Base-by-base conservation (phyloP, 345 rosid species). In the Excoecaria agallocha region DNA sequence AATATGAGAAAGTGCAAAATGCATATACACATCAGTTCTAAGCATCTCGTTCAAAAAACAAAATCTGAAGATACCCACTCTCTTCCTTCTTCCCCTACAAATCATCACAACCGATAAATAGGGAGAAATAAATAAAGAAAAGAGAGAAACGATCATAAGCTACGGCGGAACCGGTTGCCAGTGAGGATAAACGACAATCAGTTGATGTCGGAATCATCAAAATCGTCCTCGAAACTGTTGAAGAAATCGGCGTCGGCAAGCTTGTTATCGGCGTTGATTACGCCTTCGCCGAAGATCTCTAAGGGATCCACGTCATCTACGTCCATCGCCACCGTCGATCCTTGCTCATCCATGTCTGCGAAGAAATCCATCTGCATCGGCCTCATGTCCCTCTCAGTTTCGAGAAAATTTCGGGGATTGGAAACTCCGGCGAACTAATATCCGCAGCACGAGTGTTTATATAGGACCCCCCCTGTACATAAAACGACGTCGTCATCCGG, bases 171-270 rank as follows among this genome's bases (percentile, higher is more conserved):
- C 30, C 0, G 55, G 39, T 6, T 51, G 59, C 59, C 5, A 8
- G 9, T 20, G 24, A 66, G 78, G 49, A 30, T 16, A 16, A 3
- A 19, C 20, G 35, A 8, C 50, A 49, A 73, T 86, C 83, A 92
- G 76, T 89, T 88, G 89, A 94, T 87, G 82, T 94, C 97, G 39
- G 86, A 8, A 76, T 94, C 98, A 49, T 94, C 91, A 84, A 92
- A 94, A 75, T 94, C 97, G 86, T 94, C 97, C 60, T 87, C 84
- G 84, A 94, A 92, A 43, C 67, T 80, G 80, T 94, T 94, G 92
- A 92, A 92, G 91, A 94, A 94, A 78, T 94, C 93, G 54, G 95
- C 87, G 66, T 94, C 95, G 70, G 85, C 86, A 72, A 89, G 91
- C 82, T 89, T 92, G 88, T 75, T 86, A 70, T 91, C 97, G 49